phyloP scores from a whole-genome alignment of 306 rosid genomes.

The Acacia crassicarpa region DNA sequence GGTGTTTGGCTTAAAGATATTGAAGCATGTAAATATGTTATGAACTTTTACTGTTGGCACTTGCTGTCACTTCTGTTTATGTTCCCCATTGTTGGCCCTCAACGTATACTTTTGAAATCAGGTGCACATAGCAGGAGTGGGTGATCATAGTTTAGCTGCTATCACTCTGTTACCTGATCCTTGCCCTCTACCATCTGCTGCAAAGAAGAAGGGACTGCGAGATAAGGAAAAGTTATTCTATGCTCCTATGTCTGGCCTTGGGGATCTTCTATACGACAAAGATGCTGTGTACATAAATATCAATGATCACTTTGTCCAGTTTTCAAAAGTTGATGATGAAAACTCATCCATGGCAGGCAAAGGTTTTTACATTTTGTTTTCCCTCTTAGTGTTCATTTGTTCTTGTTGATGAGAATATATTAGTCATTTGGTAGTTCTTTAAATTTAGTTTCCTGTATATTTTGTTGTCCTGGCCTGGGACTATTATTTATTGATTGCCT shows the following conservation, averaged over 20 bases:
- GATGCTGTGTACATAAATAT: slow-evolving; percentile 93
- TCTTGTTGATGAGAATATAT: slow-evolving; percentile 18
- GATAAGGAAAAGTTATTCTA: slow-evolving; percentile 88
- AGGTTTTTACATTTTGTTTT: slow-evolving; percentile 49
- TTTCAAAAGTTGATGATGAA: slow-evolving; percentile 63
- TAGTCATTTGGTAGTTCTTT: slow-evolving; percentile 18
- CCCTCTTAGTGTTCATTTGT: slow-evolving; percentile 14
- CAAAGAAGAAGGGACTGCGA: slow-evolving; percentile 95
- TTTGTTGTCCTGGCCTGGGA: slow-evolving; percentile 4
- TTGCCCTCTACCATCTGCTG: slow-evolving; percentile 96
- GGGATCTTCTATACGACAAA: slow-evolving; percentile 93
- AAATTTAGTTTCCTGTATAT: slow-evolving; percentile 4
- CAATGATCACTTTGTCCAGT: slow-evolving; percentile 85
- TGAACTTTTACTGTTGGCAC: slow-evolving; percentile 5
- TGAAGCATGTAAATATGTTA: slow-evolving; percentile 14
- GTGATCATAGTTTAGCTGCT: slow-evolving; percentile 73
- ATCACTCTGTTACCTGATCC: slow-evolving; percentile 77
- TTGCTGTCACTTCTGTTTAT: slow-evolving; percentile 8
- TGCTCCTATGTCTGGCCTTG: slow-evolving; percentile 97
- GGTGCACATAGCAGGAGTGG: slow-evolving; percentile 97
- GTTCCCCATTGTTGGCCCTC: slow-evolving; percentile 6
- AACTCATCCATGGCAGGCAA: slow-evolving; percentile 42
- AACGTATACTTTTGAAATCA: slow-evolving; percentile 43
- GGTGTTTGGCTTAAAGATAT: neutral
- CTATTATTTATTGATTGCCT: slow-evolving; percentile 17